These are phyloP conservation scores for sorghum (Sorghum bicolor) DNA, from an alignment of 176 grass and related monocot species.

Conservation along the genomic window DNA sequence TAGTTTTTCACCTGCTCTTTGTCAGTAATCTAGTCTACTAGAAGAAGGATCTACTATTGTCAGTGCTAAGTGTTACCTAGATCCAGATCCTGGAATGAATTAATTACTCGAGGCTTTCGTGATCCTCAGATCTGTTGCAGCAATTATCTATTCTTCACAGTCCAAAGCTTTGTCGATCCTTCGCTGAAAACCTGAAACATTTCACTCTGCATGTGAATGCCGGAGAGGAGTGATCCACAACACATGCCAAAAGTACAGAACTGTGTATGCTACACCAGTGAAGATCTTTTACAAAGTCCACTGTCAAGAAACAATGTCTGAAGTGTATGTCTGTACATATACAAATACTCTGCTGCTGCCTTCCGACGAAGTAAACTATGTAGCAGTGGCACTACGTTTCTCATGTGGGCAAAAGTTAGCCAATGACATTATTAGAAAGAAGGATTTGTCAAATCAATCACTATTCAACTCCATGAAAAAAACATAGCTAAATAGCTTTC, in stretches of 20 bases:
- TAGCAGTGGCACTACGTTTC: background rate
- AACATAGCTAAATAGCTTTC: background rate
- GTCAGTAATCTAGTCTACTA: background rate
- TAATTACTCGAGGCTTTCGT: background rate
- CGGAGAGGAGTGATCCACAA: background rate
- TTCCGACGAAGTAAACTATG: background rate
- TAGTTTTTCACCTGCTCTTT: background rate
- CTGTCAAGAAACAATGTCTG: background rate
- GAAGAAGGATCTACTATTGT: constrained; percentile 19
- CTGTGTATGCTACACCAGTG: background rate
- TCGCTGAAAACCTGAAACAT: constrained; percentile 5
- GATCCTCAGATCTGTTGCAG: constrained; percentile 29
- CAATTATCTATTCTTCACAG: background rate
- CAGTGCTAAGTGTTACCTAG: constrained; percentile 1
- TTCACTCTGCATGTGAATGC: constrained; percentile 4
- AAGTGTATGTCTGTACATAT: background rate
- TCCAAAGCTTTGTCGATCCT: background rate
- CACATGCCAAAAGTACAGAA: background rate
- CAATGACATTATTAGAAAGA: background rate
- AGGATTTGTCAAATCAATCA: background rate
- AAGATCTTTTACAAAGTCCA: background rate
- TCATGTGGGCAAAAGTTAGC: background rate
- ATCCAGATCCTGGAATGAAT: constrained; percentile 29
- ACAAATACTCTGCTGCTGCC: background rate
- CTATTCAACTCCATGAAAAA: background rate